Evolutionary conservation across 2,329 filamentous ascomycete genomes (phyloP), one percentile per base, ranked within the genome.

Genomic region (Talaromyces sp.): DNA sequence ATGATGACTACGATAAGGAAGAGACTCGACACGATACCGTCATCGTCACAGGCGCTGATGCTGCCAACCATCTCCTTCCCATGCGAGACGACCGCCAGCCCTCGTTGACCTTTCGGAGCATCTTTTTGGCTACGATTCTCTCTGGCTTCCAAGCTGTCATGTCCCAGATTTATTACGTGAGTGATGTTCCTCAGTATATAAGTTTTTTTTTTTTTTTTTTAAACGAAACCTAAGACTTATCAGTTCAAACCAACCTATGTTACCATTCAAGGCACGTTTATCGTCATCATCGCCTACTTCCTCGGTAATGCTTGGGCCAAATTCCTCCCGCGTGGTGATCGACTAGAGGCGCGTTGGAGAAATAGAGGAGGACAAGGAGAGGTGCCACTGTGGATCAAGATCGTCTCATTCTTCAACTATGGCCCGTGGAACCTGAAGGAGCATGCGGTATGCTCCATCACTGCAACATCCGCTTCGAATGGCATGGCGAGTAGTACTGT

Each of bases 231-330:
- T 62, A 43, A 64, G 15, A 9, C 10, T n/a, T 11, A 37, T 8
- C 41, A 82, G 78, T 83, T 80, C 67, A 82, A 83, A 74, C 80
- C 80, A 0, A 83, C 80, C 0, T 2, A 37, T 0, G 66, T 80
- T 36, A 73, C 72, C 2, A 79, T 83, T 17, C 73, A 75, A 15
- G 80, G 80, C 37, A 83, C 80, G 0, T 84, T 83, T 56, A 81
- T 83, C 53, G 80, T 82, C 5, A 75, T 84, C 40, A 81, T 84
- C 46, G 78, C 79, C 11, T 83, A 83, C 68, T 83, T 84, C 51
- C 52, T 78, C 1, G 82, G 82, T 8, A 80, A 79, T 8, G 76
- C 69, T 3, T 81, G 75, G 78, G 72, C 80, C 0, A 62, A 65
- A 0, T 60, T 79, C 5, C 72, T 83, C 2, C 81, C 82, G 1